phyloP scores from a whole-genome alignment of 2,329 filamentous ascomycete species.

The Aspergillus pseudoterreus region DNA sequence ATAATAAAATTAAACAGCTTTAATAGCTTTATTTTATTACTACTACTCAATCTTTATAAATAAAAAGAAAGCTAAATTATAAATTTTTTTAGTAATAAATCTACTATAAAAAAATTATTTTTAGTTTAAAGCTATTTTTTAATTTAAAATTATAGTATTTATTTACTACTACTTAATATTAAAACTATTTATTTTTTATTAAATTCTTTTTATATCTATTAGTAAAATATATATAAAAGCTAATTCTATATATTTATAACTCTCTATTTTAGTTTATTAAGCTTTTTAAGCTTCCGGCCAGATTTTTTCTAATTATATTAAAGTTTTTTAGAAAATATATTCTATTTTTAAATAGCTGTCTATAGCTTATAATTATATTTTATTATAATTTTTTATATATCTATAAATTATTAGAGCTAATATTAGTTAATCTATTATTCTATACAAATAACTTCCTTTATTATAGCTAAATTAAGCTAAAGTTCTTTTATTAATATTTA shows the following conservation, averaged over 20 bases:
- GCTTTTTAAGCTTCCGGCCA: not conserved
- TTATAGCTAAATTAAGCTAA: not conserved
- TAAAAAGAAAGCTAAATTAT: not conserved
- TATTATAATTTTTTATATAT: not conserved
- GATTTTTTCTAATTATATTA: not conserved
- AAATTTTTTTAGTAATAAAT: not conserved
- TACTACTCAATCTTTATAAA: not conserved
- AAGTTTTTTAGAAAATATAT: not conserved
- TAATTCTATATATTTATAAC: not conserved
- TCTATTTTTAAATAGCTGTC: not conserved
- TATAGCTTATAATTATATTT: not conserved
- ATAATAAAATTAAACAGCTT: not conserved
- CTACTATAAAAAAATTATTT: not conserved
- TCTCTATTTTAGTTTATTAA: not conserved
- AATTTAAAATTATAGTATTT: not conserved
- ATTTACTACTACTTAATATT: not conserved
- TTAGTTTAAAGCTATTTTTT: not conserved
- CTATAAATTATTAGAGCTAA: not conserved
- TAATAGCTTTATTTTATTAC: not conserved
- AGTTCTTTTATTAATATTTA: not conserved
- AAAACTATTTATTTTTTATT: not conserved
- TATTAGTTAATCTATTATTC: not conserved
- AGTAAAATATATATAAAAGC: not conserved
- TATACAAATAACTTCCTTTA: not conserved
- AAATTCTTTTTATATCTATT: conserved; percentile 1